Evolutionary conservation across 306 rosid species (phyloP).

Genomic region (Medicago ruthenica): DNA sequence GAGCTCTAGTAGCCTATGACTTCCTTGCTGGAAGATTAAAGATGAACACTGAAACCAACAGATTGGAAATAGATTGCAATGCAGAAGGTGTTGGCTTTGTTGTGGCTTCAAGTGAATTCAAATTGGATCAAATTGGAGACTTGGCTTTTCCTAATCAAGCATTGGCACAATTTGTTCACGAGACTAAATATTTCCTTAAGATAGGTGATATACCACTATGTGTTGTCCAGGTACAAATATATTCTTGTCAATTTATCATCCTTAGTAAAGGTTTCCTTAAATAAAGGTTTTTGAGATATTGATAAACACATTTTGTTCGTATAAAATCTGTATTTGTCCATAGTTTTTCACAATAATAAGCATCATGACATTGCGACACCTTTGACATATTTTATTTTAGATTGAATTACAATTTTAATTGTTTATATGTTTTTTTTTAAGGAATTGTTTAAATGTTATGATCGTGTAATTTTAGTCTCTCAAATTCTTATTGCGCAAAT

Average conservation of each 20-base stretch:
- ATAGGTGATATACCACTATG: conserved; percentile 60
- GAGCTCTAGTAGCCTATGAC: conserved; percentile 61
- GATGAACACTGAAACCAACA: conserved; percentile 41
- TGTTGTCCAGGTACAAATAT: conserved; percentile 62
- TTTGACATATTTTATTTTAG: too few species aligned
- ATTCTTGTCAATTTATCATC: background rate
- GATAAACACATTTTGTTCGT: too few species aligned
- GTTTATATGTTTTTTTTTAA: too few species aligned
- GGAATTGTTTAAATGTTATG: too few species aligned
- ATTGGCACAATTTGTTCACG: conserved; percentile 60
- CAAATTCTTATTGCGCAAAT: too few species aligned
- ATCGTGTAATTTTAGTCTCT: too few species aligned
- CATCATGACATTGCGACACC: too few species aligned
- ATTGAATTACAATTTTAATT: too few species aligned
- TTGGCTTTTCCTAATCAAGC: conserved; percentile 77
- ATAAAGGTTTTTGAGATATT: too few species aligned
- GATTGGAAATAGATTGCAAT: conserved; percentile 72
- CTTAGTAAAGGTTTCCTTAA: background rate
- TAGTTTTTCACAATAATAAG: too few species aligned
- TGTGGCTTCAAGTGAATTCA: conserved; percentile 63
- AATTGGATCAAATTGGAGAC: conserved; percentile 66
- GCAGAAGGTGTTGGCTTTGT: conserved; percentile 68
- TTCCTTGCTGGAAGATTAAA: conserved; percentile 73
- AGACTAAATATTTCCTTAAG: conserved; percentile 49
- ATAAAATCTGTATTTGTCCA: too few species aligned